A percentile compares a stretch with the other conserved stretches of the same genome.
These are phyloP conservation scores for Rhodotorula sp. DNA, from an alignment of 1,284 basidiomycete species.

Conservation along the genomic window DNA sequence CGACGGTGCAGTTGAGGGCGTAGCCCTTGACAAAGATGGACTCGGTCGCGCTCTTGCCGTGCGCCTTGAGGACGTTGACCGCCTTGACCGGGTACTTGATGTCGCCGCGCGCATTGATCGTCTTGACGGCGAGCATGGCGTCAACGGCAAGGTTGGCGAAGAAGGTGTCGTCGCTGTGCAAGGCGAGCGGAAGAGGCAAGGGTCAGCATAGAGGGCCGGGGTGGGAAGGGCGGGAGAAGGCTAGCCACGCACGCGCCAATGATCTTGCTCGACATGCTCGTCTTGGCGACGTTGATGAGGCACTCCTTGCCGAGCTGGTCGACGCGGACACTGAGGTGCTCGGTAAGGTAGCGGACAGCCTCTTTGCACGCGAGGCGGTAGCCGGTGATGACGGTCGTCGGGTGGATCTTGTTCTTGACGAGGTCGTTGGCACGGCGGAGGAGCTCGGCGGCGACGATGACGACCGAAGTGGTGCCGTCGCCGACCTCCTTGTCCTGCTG, in stretches of 20 bases:
- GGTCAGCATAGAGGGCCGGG: neutral
- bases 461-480: conserved; percentile 98
- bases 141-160: conserved; percentile 99
- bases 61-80: conserved; percentile 98
- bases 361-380: conserved; percentile 96
- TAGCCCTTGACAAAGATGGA: conserved; percentile 95
- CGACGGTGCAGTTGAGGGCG: conserved; percentile 97
- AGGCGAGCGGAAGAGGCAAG: conserved; percentile 16
- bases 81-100: conserved; percentile 99
- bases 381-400: conserved; percentile 98
- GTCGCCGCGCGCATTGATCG: conserved; percentile 90
- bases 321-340: conserved; percentile 94
- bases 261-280: conserved; percentile 98
- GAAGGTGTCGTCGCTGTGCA: conserved; percentile 85
- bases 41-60: conserved; percentile 93
- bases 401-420: conserved; percentile 97
- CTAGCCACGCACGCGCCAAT: conserved; percentile 78
- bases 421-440: conserved; percentile 95
- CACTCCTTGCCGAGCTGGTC: conserved; percentile 88
- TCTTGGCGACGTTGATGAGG: conserved; percentile 95
- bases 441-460: conserved; percentile 95
- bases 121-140: conserved; percentile 97
- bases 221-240: neutral
- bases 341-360: conserved; percentile 97
- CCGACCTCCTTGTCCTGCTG: conserved; percentile 99